Evolutionary conservation across 805 yeast species (phyloP).

Genomic region (Candida dajiaensis): DNA sequence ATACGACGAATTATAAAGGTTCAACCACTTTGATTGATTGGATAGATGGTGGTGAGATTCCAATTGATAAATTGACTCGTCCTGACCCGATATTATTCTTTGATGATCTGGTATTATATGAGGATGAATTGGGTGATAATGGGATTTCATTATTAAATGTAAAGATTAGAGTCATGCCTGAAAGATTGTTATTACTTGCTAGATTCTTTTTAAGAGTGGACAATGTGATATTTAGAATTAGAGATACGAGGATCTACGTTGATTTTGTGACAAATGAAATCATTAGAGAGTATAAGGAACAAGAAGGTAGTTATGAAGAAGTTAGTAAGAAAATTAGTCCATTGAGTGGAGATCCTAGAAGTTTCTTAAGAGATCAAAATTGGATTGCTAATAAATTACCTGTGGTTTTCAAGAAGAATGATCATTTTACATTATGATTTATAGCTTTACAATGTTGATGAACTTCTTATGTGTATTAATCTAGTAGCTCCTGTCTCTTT

Average conservation of each 20-base stretch:
- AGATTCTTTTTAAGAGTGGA: conserved; percentile 87
- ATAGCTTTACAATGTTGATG: neutral
- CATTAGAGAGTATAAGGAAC: conserved; percentile 72
- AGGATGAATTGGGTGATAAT: conserved; percentile 95
- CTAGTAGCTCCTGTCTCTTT: too few relatives aligned
- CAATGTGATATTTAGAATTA: conserved; percentile 74
- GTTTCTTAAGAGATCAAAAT: conserved; percentile 69
- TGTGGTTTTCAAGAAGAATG: conserved; percentile 25
- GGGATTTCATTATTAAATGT: conserved; percentile 77
- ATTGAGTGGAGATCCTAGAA: conserved; percentile 59
- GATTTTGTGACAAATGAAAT: conserved; percentile 63
- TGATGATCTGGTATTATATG: conserved; percentile 84
- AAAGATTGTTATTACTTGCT: conserved; percentile 64
- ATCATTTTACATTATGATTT: conserved; percentile 5
- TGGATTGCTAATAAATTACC: conserved; percentile 75
- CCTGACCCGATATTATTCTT: conserved; percentile 86
- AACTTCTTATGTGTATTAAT: neutral
- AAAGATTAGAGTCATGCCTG: conserved; percentile 85
- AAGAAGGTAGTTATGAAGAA: conserved; percentile 48
- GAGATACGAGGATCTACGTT: conserved; percentile 80
- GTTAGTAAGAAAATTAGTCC: conserved; percentile 39
- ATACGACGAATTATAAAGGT: conserved; percentile 76
- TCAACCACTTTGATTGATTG: conserved; percentile 23
- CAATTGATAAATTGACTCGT: conserved; percentile 58
- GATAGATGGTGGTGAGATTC: conserved; percentile 39